Conservation (phyloP, 164 flowering plant species). For the Vitis rotundifolia region DNA sequence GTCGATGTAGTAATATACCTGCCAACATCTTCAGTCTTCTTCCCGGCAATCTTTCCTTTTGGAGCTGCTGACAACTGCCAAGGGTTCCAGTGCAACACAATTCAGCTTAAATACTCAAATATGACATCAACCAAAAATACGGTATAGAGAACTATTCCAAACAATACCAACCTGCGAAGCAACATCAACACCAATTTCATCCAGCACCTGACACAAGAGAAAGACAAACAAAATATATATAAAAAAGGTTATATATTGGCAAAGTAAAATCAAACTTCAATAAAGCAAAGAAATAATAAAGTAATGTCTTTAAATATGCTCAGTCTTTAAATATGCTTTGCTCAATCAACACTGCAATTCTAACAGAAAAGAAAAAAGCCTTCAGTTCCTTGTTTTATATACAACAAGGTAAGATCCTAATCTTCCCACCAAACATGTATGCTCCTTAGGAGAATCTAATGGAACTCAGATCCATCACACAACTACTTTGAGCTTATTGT, state of each 20-base stretch:
- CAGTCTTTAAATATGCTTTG: not conserved
- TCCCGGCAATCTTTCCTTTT: slow-evolving; percentile 76
- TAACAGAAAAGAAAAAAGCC: not conserved
- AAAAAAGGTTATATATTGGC: too few species aligned
- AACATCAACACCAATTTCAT: slow-evolving; percentile 94
- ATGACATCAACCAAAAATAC: not conserved
- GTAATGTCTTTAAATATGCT: not conserved
- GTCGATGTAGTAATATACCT: slow-evolving; percentile 47
- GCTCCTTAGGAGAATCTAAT: not conserved
- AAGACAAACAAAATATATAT: not conserved
- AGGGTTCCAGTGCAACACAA: slow-evolving; percentile 12
- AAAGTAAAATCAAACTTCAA: too few species aligned
- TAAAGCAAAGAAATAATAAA: not conserved
- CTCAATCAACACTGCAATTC: not conserved
- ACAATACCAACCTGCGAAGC: slow-evolving; percentile 82
- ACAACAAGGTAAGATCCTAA: too few species aligned
- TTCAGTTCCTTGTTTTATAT: not conserved
- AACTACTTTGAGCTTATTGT: not conserved
- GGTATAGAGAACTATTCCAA: not conserved
- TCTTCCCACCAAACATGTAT: not conserved
- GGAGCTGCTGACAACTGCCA: slow-evolving; percentile 91
- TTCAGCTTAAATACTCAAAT: slow-evolving; percentile 1
- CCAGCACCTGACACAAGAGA: slow-evolving; percentile 71
- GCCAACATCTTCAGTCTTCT: slow-evolving; percentile 57
- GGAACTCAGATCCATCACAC: not conserved